Conservation (phyloP, 2,329 filamentous ascomycete species). For the Ceratocystis lukuohia region DNA sequence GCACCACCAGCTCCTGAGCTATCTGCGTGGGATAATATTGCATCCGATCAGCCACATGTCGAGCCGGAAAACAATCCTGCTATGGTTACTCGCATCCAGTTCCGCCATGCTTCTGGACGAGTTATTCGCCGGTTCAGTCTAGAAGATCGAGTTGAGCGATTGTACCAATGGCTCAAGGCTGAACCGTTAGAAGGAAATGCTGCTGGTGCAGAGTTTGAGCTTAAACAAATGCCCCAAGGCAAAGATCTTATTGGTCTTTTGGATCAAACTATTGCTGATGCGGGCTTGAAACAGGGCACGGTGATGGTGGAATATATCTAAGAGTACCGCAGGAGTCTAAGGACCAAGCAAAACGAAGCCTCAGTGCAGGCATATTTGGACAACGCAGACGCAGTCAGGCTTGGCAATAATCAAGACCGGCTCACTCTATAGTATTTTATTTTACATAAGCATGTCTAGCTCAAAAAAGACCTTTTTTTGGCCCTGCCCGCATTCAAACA, state of each 20-base stretch:
- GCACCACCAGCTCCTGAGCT: conserved; percentile 29
- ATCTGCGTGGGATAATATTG: conserved; percentile 53
- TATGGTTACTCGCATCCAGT: conserved; percentile 77
- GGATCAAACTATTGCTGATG: conserved; percentile 62
- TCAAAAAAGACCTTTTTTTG: background rate
- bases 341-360: background rate
- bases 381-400: too few relatives aligned
- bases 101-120: conserved; percentile 71
- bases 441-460: background rate
- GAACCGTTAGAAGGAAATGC: conserved; percentile 63
- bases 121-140: conserved; percentile 76
- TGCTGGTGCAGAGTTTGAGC: conserved; percentile 65
- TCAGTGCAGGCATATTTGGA: background rate
- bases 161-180: conserved; percentile 96
- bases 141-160: conserved; percentile 60
- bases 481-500: background rate
- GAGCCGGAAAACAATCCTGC: conserved; percentile 63
- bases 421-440: too few relatives aligned
- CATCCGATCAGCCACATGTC: conserved; percentile 55
- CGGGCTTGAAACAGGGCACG: conserved; percentile 79
- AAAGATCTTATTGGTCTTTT: conserved; percentile 69
- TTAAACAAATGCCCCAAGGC: conserved; percentile 65
- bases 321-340: conserved; percentile 27
- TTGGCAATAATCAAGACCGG: too few relatives aligned
- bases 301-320: conserved; percentile 89